Conservation (phyloP, 257 asterid genomes). For the Galeopsis tetrahit region DNA sequence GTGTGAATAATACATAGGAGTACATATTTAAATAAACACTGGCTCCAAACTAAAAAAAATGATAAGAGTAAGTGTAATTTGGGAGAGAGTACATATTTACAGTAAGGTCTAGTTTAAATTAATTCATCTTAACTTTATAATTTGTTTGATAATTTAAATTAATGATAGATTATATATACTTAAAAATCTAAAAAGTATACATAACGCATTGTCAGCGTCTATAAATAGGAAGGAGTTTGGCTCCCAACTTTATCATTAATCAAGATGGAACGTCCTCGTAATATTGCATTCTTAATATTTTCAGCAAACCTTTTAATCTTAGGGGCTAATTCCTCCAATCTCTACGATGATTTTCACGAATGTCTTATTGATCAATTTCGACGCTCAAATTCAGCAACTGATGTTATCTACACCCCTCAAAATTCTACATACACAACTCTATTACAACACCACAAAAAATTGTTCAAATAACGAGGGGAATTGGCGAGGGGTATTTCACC, state of each 20-base stretch:
- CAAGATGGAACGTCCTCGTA: neutral
- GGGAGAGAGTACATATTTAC: too few relatives aligned
- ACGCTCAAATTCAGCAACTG: slow-evolving; percentile 19
- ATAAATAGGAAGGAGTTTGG: neutral
- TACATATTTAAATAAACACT: too few relatives aligned
- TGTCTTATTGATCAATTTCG: slow-evolving; percentile 33
- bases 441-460: slow-evolving; percentile 21
- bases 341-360: slow-evolving; percentile 26
- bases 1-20: too few relatives aligned
- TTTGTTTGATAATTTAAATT: too few relatives aligned
- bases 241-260: neutral
- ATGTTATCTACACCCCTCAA: slow-evolving; percentile 38
- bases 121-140: too few relatives aligned
- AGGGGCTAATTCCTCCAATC: slow-evolving; percentile 24
- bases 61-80: too few relatives aligned
- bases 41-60: too few relatives aligned
- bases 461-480: too few relatives aligned
- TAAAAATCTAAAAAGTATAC: too few relatives aligned
- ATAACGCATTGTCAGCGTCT: neutral
- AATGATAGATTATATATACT: too few relatives aligned
- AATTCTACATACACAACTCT: slow-evolving; percentile 38
- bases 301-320: neutral
- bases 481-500: too few relatives aligned
- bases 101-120: too few relatives aligned
- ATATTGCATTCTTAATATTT: neutral